Base-by-base conservation (phyloP, 495 filamentous ascomycete genomes). In the Ascobolus immersus region DNA sequence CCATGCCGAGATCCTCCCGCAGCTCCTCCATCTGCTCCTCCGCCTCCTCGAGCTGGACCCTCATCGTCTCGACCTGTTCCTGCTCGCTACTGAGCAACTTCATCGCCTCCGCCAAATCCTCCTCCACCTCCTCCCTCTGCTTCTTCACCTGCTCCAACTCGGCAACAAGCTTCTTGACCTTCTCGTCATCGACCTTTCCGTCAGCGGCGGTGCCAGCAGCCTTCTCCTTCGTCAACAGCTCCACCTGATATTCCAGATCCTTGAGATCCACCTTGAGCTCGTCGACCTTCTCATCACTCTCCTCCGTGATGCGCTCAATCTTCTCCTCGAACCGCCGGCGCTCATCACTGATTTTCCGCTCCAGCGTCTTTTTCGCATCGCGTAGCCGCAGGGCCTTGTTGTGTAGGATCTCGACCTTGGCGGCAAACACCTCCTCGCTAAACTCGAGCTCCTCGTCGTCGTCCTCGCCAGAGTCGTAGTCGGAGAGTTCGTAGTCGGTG, bases 41-140 rank as follows among this genome's bases (percentile, higher is more conserved):
- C 18, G 57, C 59, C 40, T 55, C 60, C 44, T 55, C 50, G 31
- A 69, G 57, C 29, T 65, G 52, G 25, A 62, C 60, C 39, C 57
- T 51, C 5, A 51, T 49, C 9, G 53, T 51, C 21, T 53, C 49
- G 6, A 55, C 22, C 36, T 48, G 34, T 5, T 39, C 39, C 10
- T 17, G 11, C 39, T 49, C 22, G 64, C 60, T 9, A 73, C 45
- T 33, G 71, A 60, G 10, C 17, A 31, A 31, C 26, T 60, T 53
- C 38, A 73, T 55, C 0, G 62, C 57, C 12, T 55, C 50, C 2
- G 52, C 55, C 22, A 60, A 43, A 5, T 44, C 46, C 28, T 62
- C 55, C 13, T 63, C 60, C 8, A 71, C 50, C 41, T 71, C 67
- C 7, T 59, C 56, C 33, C 56, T 53, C 39, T 58, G 60, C 25